These are phyloP conservation scores for Drechslerella coelobrocha DNA, from an alignment of 2,329 filamentous ascomycete species.

Conservation along the genomic window DNA sequence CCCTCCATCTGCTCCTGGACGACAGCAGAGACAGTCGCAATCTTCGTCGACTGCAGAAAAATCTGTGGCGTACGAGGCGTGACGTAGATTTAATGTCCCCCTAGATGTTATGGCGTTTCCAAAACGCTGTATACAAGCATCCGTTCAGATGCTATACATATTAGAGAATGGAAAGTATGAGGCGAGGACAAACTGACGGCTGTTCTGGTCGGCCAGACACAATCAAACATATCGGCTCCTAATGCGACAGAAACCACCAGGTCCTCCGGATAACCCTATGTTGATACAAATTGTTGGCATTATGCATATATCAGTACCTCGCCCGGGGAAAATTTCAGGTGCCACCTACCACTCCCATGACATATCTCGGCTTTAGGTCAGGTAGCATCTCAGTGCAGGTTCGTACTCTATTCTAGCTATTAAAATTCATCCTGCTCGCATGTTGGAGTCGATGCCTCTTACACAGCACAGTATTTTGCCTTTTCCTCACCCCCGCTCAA, in stretches of 20 bases:
- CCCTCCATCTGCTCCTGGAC: conserved; percentile 66
- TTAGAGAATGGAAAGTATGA: no score
- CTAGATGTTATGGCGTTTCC: conserved; percentile 86
- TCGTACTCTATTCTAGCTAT: conserved; percentile 64
- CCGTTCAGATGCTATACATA: conserved; percentile 1
- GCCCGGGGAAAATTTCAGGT: neutral
- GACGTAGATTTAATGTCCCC: conserved; percentile 84
- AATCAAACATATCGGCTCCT: conserved; percentile 99
- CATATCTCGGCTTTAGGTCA: conserved; percentile 92
- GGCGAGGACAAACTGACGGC: conserved; percentile 72
- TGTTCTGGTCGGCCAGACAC: conserved; percentile 96
- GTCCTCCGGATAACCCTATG: conserved; percentile 87
- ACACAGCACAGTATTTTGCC: conserved; percentile 85
- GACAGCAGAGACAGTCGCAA: conserved; percentile 81
- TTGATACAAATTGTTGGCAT: conserved; percentile 4
- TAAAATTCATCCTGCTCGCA: conserved; percentile 6
- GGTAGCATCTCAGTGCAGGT: conserved; percentile 86
- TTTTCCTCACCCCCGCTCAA: conserved; percentile 95
- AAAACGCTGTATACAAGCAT: conserved; percentile 67
- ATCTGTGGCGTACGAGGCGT: conserved; percentile 76
- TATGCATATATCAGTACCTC: neutral
- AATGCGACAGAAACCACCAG: conserved; percentile 90
- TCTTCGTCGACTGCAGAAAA: conserved; percentile 82
- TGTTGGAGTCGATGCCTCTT: conserved; percentile 38
- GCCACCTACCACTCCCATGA: conserved; percentile 82